phyloP scores from a whole-genome alignment of 1,284 basidiomycete genomes.

The Ceratobasidium sp. region DNA sequence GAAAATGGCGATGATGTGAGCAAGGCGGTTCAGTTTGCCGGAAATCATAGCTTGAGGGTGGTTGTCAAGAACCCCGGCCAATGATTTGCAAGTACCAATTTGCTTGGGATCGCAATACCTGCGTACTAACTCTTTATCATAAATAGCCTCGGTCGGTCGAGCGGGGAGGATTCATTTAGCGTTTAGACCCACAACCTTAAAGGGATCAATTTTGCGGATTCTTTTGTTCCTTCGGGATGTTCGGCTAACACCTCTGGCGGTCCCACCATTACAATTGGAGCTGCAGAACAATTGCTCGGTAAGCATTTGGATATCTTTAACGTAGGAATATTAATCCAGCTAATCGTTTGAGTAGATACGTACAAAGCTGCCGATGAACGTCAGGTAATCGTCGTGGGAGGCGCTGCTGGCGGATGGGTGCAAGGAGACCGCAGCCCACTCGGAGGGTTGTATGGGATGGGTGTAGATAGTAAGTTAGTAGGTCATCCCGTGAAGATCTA shows the following conservation, averaged over 20 bases:
- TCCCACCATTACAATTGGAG: conserved; percentile 18
- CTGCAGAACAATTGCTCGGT: conserved; percentile 37
- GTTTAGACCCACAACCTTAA: conserved; percentile 50
- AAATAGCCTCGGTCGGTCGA: conserved; percentile 50
- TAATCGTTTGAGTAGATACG: too few species aligned
- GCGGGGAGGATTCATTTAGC: conserved; percentile 50
- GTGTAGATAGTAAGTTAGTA: conserved; percentile 26
- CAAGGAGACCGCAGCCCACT: conserved; percentile 32
- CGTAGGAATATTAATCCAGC: too few species aligned
- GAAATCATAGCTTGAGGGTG: conserved; percentile 52
- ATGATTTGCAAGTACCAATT: conserved; percentile 40
- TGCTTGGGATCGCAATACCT: too few species aligned
- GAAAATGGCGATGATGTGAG: conserved; percentile 50
- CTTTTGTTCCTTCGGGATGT: conserved; percentile 3
- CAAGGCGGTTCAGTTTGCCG: conserved; percentile 54
- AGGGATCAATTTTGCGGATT: conserved; percentile 32
- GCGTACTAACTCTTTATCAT: neutral
- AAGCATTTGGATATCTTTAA: too few species aligned
- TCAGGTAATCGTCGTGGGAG: conserved; percentile 25
- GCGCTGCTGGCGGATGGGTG: conserved; percentile 36
- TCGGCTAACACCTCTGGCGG: neutral
- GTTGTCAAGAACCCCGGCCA: conserved; percentile 59
- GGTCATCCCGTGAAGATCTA: too few species aligned
- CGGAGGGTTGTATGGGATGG: too few species aligned
- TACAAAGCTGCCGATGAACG: conserved; percentile 26